Percentiles rank a stretch among this genome's conserved stretches.
phyloP scores from a whole-genome alignment of 345 rosid species.

The Crucihimalaya himalaica region DNA sequence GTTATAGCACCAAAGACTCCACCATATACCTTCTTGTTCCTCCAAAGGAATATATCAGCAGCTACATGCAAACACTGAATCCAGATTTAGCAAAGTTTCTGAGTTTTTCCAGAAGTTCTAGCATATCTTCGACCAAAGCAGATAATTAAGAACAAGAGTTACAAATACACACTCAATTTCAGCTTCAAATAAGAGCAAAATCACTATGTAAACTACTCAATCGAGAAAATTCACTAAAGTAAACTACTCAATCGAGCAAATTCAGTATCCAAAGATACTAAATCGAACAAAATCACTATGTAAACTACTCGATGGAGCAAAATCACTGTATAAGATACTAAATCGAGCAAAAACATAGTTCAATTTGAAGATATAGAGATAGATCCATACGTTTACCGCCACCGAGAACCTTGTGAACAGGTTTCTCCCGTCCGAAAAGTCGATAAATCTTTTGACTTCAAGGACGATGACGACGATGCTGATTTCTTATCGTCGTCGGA shows the following conservation, averaged over 20 bases:
- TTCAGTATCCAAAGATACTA: background rate
- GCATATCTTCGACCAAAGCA: background rate
- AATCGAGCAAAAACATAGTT: conserved; percentile 1
- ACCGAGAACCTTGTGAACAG: conserved; percentile 67
- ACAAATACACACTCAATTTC: background rate
- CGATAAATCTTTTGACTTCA: conserved; percentile 59
- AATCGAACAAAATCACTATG: background rate
- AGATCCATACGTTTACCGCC: conserved; percentile 68
- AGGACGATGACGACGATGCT: conserved; percentile 40
- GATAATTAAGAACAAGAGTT: background rate
- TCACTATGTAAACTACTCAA: background rate
- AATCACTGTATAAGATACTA: background rate
- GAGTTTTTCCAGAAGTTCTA: background rate
- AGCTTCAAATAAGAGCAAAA: background rate
- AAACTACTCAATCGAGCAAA: background rate
- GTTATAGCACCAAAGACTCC: conserved; percentile 77
- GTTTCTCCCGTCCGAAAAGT: conserved; percentile 70
- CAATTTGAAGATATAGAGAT: background rate
- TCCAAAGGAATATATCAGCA: conserved; percentile 87
- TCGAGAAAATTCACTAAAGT: too few relatives aligned
- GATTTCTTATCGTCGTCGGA: conserved; percentile 50
- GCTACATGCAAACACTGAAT: conserved; percentile 41
- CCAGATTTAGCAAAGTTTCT: background rate
- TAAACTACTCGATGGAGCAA: background rate
- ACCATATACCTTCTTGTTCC: conserved; percentile 82